phyloP scores from a whole-genome alignment of 352 stramenopile species.

The Globisporangium ultimum region DNA sequence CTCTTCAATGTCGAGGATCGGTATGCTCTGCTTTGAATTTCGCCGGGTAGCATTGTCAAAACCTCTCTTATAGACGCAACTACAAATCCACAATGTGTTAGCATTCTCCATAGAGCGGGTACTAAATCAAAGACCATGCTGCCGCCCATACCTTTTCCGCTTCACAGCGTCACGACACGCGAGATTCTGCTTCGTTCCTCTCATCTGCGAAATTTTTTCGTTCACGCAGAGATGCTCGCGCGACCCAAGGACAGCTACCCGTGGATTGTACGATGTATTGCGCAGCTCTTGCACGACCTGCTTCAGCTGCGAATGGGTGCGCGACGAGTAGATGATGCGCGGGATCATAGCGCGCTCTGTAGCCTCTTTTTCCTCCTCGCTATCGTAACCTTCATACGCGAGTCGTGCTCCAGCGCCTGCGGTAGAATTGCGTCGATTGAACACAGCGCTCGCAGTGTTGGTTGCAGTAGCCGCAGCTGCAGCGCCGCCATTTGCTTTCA shows the following conservation, averaged over 20 bases:
- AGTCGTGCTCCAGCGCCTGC: conserved; percentile 10
- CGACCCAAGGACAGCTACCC: conserved; percentile 89
- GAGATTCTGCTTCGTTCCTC: conserved; percentile 85
- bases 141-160: conserved; percentile 70
- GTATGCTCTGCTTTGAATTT: conserved; percentile 44
- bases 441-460: not conserved
- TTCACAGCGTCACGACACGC: conserved; percentile 85
- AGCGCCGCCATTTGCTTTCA: conserved; percentile 16
- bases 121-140: not conserved
- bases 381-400: conserved; percentile 52
- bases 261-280: conserved; percentile 92
- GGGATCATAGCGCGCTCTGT: conserved; percentile 47
- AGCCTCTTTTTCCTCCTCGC: conserved; percentile 19
- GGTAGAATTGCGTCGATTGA: conserved; percentile 8
- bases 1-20: conserved; percentile 99
- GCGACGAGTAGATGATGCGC: conserved; percentile 97
- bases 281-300: conserved; percentile 97
- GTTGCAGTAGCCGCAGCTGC: not conserved
- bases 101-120: too few species aligned
- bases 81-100: conserved; percentile 12
- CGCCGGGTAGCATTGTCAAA: conserved; percentile 63
- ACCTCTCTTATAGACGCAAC: conserved; percentile 73
- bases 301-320: conserved; percentile 98
- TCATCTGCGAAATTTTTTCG: conserved; percentile 88
- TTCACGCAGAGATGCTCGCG: conserved; percentile 97